Percentiles rank a stretch among this genome's conserved stretches.
These are phyloP conservation scores for Spathaspora sp. DNA, from an alignment of 805 yeast genomes.

Conservation along the genomic window DNA sequence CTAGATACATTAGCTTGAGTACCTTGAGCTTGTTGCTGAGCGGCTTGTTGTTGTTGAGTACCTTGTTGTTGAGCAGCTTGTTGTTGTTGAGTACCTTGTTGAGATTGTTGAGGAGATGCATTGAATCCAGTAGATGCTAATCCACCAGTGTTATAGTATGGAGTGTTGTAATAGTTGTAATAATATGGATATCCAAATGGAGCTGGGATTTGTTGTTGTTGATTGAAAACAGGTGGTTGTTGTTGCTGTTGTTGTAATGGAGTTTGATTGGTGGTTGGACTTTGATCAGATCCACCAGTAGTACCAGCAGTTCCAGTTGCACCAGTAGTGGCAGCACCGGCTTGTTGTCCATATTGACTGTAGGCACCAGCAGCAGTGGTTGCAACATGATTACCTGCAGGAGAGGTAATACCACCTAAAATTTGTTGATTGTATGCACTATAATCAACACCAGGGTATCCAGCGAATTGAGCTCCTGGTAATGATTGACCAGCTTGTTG, in stretches of 20 bases:
- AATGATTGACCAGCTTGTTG: constrained; percentile 34
- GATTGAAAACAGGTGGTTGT: constrained; percentile 8
- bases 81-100: constrained; percentile 11
- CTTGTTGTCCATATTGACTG: constrained; percentile 13
- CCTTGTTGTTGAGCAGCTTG: constrained; percentile 7
- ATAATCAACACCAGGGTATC: constrained; percentile 44
- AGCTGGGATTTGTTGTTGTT: constrained; percentile 28
- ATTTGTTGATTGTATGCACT: constrained; percentile 35
- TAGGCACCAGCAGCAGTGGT: constrained; percentile 11
- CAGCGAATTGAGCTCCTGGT: constrained; percentile 40
- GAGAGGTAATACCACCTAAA: constrained; percentile 25
- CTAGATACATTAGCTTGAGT: neutral
- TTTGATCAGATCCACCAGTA: constrained; percentile 25
- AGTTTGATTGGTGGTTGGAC: constrained; percentile 25
- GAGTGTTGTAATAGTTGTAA: constrained; percentile 39
- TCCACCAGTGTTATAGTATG: constrained; percentile 29
- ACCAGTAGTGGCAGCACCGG: constrained; percentile 2
- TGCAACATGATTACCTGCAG: constrained; percentile 22
- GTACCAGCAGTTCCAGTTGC: constrained; percentile 6
- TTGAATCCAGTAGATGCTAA: constrained; percentile 20
- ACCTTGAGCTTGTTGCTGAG: constrained; percentile 4
- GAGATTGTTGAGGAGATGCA: constrained; percentile 13
- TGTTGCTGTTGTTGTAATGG: constrained; percentile 21
- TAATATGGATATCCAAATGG: constrained; percentile 41
- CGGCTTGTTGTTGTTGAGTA: constrained; percentile 4